Evolutionary conservation across 106 monocot species (phyloP), one percentile per base, ranked within the genome.

Genomic region (Dioscorea dumetorum): DNA sequence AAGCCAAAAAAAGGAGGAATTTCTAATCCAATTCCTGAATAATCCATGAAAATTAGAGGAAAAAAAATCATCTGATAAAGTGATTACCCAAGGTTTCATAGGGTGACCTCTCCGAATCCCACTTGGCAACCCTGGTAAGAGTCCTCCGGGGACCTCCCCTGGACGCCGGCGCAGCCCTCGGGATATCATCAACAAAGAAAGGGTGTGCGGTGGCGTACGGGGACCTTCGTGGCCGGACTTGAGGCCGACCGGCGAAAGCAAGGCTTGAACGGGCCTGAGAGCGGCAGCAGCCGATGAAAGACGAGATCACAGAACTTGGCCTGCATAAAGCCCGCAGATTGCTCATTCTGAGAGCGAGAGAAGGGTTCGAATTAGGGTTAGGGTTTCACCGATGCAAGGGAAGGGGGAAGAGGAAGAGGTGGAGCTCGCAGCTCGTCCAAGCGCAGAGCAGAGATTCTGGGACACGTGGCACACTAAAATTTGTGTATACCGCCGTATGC

Each of bases 31-130:
- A 8, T 41, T 41, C 9, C 9, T 8, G 41, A 41, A 41, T 41
- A 10, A 41, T 41, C 6, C 41, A 41, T 6, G 10, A 41, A 33
- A 48, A 20, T 41, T 15, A 15, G 12, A 64, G 21, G 24, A 28
- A 20, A 61, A 20, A 63, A 57, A 35, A 49, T 49, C 17, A 8
- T 17, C n/a, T 23, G 20, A 16, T 32, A 20, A 15, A 17, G 15
- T 41, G 35, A 20, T 65, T 78, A 95, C 95, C 95, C 7, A 95
- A 81, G 41, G 88, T 95, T 66, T 95, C 88, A 66, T 95, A 95
- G 14, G 95, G 95, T 4, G 91, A 91, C 48, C 72, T 86, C 72
- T 88, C 82, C 19, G 91, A 91, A 9, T 75, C 76, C 95, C 95
- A 91, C 32, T 80, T 91, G 67, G 95, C 79, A 7, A 80, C 91